phyloP scores from a whole-genome alignment of 192 early-diverging fungal genomes.

The Backusella luteola region DNA sequence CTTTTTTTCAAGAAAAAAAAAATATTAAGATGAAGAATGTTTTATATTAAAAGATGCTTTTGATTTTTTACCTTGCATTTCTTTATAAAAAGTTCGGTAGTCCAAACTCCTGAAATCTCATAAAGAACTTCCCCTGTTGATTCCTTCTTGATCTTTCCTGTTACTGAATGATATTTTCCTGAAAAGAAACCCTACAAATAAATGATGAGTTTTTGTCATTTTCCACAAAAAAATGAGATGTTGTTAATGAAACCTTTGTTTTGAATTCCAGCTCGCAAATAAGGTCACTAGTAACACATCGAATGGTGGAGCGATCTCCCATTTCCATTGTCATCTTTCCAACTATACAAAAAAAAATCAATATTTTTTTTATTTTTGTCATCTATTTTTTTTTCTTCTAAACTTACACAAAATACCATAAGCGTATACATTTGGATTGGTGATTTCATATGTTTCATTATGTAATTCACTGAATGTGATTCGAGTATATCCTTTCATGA shows the following conservation, averaged over 20 bases:
- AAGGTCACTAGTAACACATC: conserved; percentile 68
- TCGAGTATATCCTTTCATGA: conserved; percentile 72
- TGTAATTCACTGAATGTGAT: conserved; percentile 56
- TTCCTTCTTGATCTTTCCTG: conserved; percentile 78
- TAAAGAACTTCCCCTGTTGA: conserved; percentile 74
- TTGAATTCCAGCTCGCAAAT: conserved; percentile 84
- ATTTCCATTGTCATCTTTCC: conserved; percentile 90
- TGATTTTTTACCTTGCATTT: conserved; percentile 20
- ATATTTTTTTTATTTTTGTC: neutral
- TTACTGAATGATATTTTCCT: conserved; percentile 76
- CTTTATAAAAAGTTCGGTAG: conserved; percentile 62
- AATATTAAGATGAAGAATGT: no score
- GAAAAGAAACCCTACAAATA: conserved; percentile 65
- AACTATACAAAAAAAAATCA: conserved; percentile 33
- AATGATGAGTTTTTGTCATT: neutral
- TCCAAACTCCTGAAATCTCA: conserved; percentile 91
- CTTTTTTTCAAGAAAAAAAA: conserved; percentile 5
- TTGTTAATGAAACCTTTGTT: conserved; percentile 61
- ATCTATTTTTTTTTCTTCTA: neutral
- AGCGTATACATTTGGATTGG: conserved; percentile 89
- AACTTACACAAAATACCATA: conserved; percentile 66
- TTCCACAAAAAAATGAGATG: neutral
- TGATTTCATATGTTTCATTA: conserved; percentile 75
- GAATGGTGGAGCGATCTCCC: conserved; percentile 72
- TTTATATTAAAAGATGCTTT: no score